Evolutionary conservation across 139 green algal genomes (phyloP), one percentile per base, ranked within the genome.

Genomic region (Chlamydomonas incerta): DNA sequence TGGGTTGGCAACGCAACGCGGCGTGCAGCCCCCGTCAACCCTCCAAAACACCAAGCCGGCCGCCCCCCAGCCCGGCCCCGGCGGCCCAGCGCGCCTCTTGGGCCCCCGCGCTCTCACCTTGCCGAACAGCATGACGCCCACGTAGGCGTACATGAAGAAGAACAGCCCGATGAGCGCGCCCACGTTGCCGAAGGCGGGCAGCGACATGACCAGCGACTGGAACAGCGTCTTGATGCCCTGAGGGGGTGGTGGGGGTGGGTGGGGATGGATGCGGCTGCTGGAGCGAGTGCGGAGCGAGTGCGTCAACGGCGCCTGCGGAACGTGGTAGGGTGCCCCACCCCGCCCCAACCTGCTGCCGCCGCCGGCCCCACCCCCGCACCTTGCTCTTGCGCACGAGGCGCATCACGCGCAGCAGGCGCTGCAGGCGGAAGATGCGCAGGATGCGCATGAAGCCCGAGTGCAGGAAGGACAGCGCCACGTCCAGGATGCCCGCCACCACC

Each of bases 131-230:
- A 94, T 83, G 72, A 95, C 80, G 28, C 89, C 94, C 37, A 95
- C 79, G 83, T 97, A 96, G 31, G 91, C 87, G 52, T 95, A 97
- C 41, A 97, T 93, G 88, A 96, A 97, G 88, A 97, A 95, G 63
- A 97, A 63, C 11, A 97, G 88, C 15, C 90, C 71, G 31, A 97
- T 88, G 47, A 97, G 90, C 1, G 90, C 91, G 21, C 94, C 95
- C 10, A 97, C 93, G 82, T 96, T 96, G 87, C 90, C 91, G 77
- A 97, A 95, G 23, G 94, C 94, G 1, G 95, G 94, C 82, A 97
- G 80, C 0, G 94, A 96, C 63, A 95, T 85, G 28, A 96, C 86
- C n/a, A 97, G 89, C 9, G 95, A 95, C 26, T 88, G 79, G 82
- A 97, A 93, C 74, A 97, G 89, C 41, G 87, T 88, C 62, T 86